A percentile compares a stretch with the other conserved stretches of the same genome.
phyloP scores from a whole-genome alignment of 345 rosid species.

The Euphorbia pulcherrima region DNA sequence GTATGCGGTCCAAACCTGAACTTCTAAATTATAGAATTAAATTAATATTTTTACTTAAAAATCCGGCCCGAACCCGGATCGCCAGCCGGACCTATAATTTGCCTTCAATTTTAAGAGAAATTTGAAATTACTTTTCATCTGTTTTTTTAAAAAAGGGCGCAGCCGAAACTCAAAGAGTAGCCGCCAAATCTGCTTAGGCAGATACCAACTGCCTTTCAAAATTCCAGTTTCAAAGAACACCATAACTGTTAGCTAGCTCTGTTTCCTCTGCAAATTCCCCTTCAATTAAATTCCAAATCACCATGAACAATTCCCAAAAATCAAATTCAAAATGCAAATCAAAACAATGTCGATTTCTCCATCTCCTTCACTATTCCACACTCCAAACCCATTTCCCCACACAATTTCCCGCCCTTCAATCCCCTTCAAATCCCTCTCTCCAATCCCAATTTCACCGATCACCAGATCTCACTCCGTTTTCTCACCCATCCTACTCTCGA shows the following conservation, averaged over 20 bases:
- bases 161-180: no score
- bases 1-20: no score
- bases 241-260: background rate
- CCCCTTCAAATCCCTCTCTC: conserved; percentile 7
- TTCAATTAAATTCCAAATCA: background rate
- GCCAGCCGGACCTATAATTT: no score
- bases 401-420: conserved; percentile 19
- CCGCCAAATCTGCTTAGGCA: background rate
- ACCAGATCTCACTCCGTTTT: background rate
- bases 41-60: no score
- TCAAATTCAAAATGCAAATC: conserved; percentile 43
- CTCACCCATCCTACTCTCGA: background rate
- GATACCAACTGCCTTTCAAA: background rate
- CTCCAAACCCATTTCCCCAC: conserved; percentile 20
- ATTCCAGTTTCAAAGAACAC: no score
- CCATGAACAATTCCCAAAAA: no score
- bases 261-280: no score
- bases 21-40: no score
- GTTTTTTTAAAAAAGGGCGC: no score
- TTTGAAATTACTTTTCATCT: no score
- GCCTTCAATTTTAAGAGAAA: no score
- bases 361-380: conserved; percentile 17
- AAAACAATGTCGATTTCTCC: conserved; percentile 28
- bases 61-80: no score
- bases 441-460: conserved; percentile 8